Conservation (phyloP, 345 rosid species). For the Arabis hirsuta region DNA sequence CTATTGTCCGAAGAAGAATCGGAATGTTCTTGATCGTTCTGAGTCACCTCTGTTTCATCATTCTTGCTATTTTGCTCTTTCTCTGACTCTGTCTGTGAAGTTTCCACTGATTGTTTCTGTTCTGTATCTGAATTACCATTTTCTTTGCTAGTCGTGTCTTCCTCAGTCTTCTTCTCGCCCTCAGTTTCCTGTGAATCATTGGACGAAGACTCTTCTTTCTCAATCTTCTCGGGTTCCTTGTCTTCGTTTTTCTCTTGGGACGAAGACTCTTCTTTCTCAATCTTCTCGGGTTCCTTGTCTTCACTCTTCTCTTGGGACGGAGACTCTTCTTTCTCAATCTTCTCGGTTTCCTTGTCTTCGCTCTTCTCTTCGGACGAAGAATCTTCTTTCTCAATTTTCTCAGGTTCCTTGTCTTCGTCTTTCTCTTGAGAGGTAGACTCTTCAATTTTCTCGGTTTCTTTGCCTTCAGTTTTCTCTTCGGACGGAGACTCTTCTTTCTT, state of each 20-base stretch:
- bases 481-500: conserved; percentile 15
- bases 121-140: conserved; percentile 12
- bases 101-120: conserved; percentile 25
- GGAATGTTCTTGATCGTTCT: conserved; percentile 42
- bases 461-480: background rate
- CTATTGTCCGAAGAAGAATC: conserved; percentile 42
- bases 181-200: conserved; percentile 37
- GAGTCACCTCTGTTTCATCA: conserved; percentile 45
- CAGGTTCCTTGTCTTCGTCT: background rate
- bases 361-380: conserved; percentile 4
- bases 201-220: conserved; percentile 4
- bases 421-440: background rate
- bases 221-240: background rate
- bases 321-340: conserved; percentile 19
- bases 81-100: conserved; percentile 37
- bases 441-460: background rate
- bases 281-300: background rate
- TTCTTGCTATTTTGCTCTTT: conserved; percentile 44
- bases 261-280: conserved; percentile 10
- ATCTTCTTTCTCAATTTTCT: conserved; percentile 20
- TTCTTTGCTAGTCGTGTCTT: conserved; percentile 34
- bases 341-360: background rate
- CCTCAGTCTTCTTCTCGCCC: conserved; percentile 43
- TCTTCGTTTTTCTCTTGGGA: background rate
- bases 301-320: background rate